phyloP scores from a whole-genome alignment of 257 asterid genomes.

The Pogostemon cablin region DNA sequence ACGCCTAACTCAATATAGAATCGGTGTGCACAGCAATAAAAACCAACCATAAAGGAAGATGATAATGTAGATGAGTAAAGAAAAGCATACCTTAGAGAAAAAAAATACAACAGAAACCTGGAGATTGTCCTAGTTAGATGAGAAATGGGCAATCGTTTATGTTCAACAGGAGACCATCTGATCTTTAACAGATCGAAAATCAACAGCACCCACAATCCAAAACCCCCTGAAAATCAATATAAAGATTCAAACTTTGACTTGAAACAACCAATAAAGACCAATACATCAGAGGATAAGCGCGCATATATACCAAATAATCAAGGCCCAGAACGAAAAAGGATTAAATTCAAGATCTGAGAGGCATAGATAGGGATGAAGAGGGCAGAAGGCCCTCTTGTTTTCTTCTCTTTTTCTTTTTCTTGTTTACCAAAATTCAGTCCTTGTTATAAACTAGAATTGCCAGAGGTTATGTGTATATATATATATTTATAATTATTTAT shows the following conservation, averaged over 20 bases:
- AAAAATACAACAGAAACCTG: constrained; percentile 44
- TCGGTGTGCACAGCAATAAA: constrained; percentile 36
- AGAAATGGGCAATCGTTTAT: constrained; percentile 32
- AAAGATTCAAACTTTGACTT: constrained; percentile 47
- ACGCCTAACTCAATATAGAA: constrained; percentile 20
- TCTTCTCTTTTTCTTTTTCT: constrained; percentile 42
- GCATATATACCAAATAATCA: constrained; percentile 44
- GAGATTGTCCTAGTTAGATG: constrained; percentile 39
- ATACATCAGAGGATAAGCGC: constrained; percentile 30
- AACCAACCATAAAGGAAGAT: constrained; percentile 37
- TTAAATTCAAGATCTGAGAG: constrained; percentile 73
- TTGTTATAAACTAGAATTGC: constrained; percentile 43
- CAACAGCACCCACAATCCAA: constrained; percentile 56
- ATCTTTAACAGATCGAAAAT: constrained; percentile 68
- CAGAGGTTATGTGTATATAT: constrained; percentile 34
- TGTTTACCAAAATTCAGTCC: constrained; percentile 58
- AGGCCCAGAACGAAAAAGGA: constrained; percentile 52
- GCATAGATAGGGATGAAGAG: constrained; percentile 68
- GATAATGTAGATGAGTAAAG: constrained; percentile 54
- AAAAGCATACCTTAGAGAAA: constrained; percentile 38
- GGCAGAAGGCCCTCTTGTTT: constrained; percentile 70
- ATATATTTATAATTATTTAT: constrained; percentile 13
- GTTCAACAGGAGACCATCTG: constrained; percentile 54
- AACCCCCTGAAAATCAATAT: constrained; percentile 40
- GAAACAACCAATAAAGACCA: constrained; percentile 40